These are phyloP conservation scores for Trametes polyzona DNA, from an alignment of 1,284 basidiomycete genomes.

Conservation along the genomic window DNA sequence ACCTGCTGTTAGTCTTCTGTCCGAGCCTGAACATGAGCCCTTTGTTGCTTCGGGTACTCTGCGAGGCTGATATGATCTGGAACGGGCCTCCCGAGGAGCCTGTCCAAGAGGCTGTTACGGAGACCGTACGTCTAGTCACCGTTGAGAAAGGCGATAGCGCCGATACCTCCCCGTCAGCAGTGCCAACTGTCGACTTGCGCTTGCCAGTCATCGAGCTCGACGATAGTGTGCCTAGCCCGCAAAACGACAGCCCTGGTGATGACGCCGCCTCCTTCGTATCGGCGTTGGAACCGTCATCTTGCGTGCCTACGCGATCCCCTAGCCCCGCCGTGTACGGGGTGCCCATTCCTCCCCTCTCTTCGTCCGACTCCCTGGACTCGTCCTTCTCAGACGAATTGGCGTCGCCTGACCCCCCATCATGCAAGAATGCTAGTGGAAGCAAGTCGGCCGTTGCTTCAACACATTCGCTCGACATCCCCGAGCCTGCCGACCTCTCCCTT, in stretches of 20 bases:
- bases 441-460: conserved; percentile 18
- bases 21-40: conserved; percentile 82
- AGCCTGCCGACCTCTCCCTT: conserved; percentile 35
- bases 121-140: neutral
- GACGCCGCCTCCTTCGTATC: conserved; percentile 39
- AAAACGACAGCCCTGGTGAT: conserved; percentile 22
- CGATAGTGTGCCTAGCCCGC: conserved; percentile 17
- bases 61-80: conserved; percentile 75
- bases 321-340: conserved; percentile 40
- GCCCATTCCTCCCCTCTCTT: conserved; percentile 46
- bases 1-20: conserved; percentile 78
- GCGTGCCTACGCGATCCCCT: conserved; percentile 41
- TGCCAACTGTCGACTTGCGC: conserved; percentile 17
- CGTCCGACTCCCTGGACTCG: conserved; percentile 49
- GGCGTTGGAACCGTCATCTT: conserved; percentile 37
- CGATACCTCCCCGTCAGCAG: neutral
- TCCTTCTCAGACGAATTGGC: conserved; percentile 44
- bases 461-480: conserved; percentile 32
- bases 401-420: conserved; percentile 32
- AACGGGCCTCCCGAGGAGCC: conserved; percentile 29
- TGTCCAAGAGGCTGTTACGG: neutral
- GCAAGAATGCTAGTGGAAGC: conserved; percentile 24
- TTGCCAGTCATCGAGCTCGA: conserved; percentile 22
- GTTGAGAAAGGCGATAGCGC: neutral
- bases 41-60: conserved; percentile 70